These are phyloP conservation scores for Otatea glauca DNA, from an alignment of 176 grass and related monocot genomes.

Conservation along the genomic window DNA sequence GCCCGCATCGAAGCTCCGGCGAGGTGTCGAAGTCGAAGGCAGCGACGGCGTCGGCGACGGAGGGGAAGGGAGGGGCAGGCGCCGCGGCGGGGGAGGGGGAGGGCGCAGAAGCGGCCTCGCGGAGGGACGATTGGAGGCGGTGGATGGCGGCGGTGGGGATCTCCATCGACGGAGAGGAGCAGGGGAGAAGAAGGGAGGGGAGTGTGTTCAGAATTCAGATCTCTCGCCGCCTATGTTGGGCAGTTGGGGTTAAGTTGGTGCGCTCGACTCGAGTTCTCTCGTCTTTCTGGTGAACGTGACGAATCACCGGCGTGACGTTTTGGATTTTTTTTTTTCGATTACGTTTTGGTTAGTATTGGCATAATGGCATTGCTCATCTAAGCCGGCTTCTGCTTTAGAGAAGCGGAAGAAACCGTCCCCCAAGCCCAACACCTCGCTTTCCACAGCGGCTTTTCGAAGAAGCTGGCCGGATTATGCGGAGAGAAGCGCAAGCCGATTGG, in stretches of 20 bases:
- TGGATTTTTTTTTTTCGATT: no score
- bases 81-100: not conserved
- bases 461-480: no score
- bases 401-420: no score
- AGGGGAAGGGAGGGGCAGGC: slow-evolving; percentile 32
- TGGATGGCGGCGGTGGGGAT: slow-evolving; percentile 62
- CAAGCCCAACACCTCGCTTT: no score
- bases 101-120: slow-evolving; percentile 21
- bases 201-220: slow-evolving; percentile 46
- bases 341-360: no score
- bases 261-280: not conserved
- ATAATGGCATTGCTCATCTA: no score
- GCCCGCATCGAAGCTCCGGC: slow-evolving; percentile 47
- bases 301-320: not conserved
- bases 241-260: slow-evolving; percentile 10
- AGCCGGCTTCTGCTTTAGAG: no score
- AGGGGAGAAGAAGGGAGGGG: not conserved
- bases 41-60: slow-evolving; percentile 55
- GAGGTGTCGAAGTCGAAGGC: slow-evolving; percentile 48
- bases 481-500: no score
- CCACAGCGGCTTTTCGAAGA: no score
- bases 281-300: not conserved
- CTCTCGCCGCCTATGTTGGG: not conserved
- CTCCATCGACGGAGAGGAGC: slow-evolving; percentile 44
- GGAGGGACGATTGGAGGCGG: slow-evolving; percentile 64